Conservation (phyloP, 1,284 basidiomycete genomes). For the Ganoderma multipileum region DNA sequence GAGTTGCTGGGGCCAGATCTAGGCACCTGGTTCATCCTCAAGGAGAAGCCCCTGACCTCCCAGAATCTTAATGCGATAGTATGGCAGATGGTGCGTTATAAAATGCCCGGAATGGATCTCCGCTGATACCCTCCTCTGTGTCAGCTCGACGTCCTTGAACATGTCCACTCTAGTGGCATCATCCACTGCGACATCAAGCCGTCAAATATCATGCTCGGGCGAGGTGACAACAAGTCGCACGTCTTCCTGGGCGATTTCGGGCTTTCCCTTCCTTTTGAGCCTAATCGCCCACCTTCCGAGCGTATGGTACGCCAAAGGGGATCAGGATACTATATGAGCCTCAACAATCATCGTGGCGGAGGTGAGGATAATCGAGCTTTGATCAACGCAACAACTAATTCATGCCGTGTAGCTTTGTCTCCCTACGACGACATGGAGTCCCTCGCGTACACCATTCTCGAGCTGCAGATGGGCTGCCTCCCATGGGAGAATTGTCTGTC, state of each 20-base stretch:
- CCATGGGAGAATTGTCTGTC: background rate
- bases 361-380: background rate
- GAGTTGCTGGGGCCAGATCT: background rate
- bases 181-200: slow-evolving; percentile 3
- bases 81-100: background rate
- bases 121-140: background rate
- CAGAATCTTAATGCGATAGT: background rate
- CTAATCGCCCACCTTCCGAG: background rate
- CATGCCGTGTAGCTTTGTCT: background rate
- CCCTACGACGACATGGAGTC: slow-evolving; percentile 1
- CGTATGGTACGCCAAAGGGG: background rate
- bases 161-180: background rate
- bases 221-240: background rate
- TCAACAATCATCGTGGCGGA: background rate
- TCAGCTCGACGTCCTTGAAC: background rate
- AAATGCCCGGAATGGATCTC: background rate
- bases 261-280: background rate
- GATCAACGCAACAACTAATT: background rate
- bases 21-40: background rate
- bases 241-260: background rate
- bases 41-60: background rate
- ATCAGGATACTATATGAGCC: background rate
- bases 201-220: background rate
- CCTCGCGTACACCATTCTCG: background rate
- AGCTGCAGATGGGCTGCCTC: background rate